Evolutionary conservation across 1,284 basidiomycete species (phyloP).

Genomic region (Malassezia slooffiae): DNA sequence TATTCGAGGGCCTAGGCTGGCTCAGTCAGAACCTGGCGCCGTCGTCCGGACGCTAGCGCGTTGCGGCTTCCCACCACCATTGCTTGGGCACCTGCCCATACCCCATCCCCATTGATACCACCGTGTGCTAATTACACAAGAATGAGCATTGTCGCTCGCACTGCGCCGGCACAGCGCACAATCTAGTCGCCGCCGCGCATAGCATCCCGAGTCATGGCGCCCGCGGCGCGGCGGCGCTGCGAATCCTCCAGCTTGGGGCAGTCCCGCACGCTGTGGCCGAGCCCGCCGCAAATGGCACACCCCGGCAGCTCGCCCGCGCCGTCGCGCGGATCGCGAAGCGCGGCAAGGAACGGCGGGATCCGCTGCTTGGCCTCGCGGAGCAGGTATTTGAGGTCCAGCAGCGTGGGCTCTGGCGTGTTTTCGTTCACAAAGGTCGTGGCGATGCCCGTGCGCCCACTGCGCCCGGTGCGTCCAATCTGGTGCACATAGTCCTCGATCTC

Average conservation of each 20-base stretch:
- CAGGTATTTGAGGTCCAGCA: constrained; percentile 91
- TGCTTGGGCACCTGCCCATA: too few species aligned
- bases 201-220: too few species aligned
- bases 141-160: too few species aligned
- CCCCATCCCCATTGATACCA: too few species aligned
- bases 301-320: constrained; percentile 63
- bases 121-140: too few species aligned
- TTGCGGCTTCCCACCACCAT: not conserved
- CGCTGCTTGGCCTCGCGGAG: constrained; percentile 96
- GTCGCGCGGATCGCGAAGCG: constrained; percentile 73
- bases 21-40: constrained; percentile 32
- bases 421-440: constrained; percentile 99
- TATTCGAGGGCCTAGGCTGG: constrained; percentile 43
- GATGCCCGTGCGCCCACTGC: constrained; percentile 93
- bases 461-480: constrained; percentile 94
- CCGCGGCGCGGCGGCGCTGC: constrained; percentile 73
- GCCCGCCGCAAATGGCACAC: constrained; percentile 93
- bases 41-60: not conserved
- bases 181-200: too few species aligned
- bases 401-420: constrained; percentile 86
- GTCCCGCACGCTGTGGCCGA: constrained; percentile 83
- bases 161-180: too few species aligned
- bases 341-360: constrained; percentile 73
- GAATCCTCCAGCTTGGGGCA: constrained; percentile 94
- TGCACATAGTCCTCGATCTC: constrained; percentile 71